Evolutionary conservation across 345 rosid species (phyloP).

Genomic region (Populus deltoides): DNA sequence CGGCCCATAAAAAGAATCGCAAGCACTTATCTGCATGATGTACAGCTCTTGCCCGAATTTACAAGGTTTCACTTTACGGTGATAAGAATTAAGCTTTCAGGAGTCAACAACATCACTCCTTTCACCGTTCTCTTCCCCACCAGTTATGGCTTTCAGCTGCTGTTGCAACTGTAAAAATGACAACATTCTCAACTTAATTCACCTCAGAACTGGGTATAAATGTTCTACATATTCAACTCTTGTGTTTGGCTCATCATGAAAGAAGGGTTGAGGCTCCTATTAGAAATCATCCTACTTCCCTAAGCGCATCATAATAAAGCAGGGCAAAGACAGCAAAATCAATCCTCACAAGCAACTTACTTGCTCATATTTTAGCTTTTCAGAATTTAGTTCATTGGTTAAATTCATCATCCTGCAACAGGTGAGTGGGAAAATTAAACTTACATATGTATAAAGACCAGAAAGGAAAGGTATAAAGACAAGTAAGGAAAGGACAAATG

Average conservation of each 20-base stretch:
- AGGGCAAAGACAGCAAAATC: not conserved
- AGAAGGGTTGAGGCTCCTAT: not conserved
- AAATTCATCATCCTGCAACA: constrained; percentile 64
- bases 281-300: not conserved
- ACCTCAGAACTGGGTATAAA: not conserved
- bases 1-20: constrained; percentile 13
- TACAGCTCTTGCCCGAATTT: constrained; percentile 31
- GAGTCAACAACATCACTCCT: constrained; percentile 37
- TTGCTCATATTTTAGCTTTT: constrained; percentile 58
- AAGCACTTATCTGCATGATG: constrained; percentile 19
- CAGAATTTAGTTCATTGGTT: constrained; percentile 70
- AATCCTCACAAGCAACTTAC: constrained; percentile 41
- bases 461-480: not conserved
- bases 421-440: constrained; percentile 6
- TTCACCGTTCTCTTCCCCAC: constrained; percentile 48
- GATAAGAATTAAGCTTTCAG: constrained; percentile 13
- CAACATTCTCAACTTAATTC: not conserved
- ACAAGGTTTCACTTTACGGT: constrained; percentile 25
- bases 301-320: not conserved
- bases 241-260: not conserved
- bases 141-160: constrained; percentile 51
- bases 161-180: constrained; percentile 56
- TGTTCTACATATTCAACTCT: not conserved
- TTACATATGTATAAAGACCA: not conserved
- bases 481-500: not conserved